Conservation (phyloP, 371 early-diverging fungal species). For the Syncephalastrum racemosum region DNA sequence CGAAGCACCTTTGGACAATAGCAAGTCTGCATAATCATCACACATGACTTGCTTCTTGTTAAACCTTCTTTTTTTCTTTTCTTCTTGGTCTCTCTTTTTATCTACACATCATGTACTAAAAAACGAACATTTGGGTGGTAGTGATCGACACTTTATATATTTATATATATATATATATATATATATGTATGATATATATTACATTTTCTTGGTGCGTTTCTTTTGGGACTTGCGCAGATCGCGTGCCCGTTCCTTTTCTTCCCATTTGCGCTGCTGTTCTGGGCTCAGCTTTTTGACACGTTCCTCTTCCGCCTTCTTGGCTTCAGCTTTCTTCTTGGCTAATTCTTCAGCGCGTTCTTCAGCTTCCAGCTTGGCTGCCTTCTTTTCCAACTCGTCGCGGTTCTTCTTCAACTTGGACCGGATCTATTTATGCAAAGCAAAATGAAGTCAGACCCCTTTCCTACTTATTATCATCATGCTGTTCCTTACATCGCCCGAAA, state of each 20-base stretch:
- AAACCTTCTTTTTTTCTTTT: neutral
- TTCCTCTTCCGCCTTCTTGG: constrained; percentile 71
- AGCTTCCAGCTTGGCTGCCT: constrained; percentile 44
- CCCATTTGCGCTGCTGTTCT: constrained; percentile 74
- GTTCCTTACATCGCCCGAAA: constrained; percentile 28
- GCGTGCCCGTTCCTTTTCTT: constrained; percentile 70
- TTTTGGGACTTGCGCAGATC: constrained; percentile 61
- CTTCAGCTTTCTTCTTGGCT: constrained; percentile 51
- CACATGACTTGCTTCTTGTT: neutral
- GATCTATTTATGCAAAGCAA: constrained; percentile 15
- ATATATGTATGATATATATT: constrained; percentile 19
- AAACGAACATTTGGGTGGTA: neutral
- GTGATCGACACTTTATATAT: neutral
- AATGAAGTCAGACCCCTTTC: neutral
- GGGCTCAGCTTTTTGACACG: constrained; percentile 61
- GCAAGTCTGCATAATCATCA: constrained; percentile 5
- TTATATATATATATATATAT: constrained; percentile 8
- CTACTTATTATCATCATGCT: neutral
- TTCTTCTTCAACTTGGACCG: constrained; percentile 40
- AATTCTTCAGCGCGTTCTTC: constrained; percentile 56
- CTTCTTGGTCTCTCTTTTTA: neutral
- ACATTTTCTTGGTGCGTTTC: constrained; percentile 49
- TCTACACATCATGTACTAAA: neutral
- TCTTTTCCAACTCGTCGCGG: constrained; percentile 48
- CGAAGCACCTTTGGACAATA: constrained; percentile 1